Base-by-base conservation (phyloP, 129 eudicot genomes). In the Pittosporum tobira region DNA sequence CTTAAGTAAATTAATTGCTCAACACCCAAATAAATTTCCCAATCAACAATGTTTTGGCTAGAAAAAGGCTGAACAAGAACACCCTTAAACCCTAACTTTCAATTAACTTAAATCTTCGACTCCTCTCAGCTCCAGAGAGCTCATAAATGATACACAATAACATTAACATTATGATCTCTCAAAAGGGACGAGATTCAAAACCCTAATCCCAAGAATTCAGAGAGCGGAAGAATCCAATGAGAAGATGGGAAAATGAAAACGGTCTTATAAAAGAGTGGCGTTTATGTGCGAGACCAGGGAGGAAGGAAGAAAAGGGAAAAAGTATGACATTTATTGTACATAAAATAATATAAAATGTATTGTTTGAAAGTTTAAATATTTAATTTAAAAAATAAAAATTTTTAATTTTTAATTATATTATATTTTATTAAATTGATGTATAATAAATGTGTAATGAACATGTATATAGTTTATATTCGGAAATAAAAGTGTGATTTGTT, bases 161-260 rank as follows among this genome's bases (percentile, higher is more conserved):
- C 2, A 10, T 22, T 4, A 49, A 9, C 55, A 49, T 2, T 49
- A 49, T 22, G 20, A 62, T 31, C 47, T 50, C 51, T 37, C 8
- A 19, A 75, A 23, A 42, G n/a, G 31, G 14, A 14, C 52, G 40
- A 34, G 67, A 64, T 51, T 46, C 31, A 52, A 52, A 52, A 27
- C 58, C 58, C 64, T 22, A 75, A 75, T 63, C 72, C 49, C 34
- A 64, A 28, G 23, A 65, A 30, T 38, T 37, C 15, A 28, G 23
- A 57, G n/a, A 48, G 6, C 29, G 3, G 38, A 29, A 13, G 27
- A 16, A 51, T 57, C 63, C 43, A 63, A 45, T n/a, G 28, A 54
- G 26, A 51, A 34, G 67, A 64, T 52, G 72, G 61, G 42, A 53
- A 53, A 26, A 11, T 38, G 2, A 16, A 13, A 56, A 56, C 3